phyloP scores from a whole-genome alignment of 345 rosid genomes.

The Excoecaria cochinchinensis region DNA sequence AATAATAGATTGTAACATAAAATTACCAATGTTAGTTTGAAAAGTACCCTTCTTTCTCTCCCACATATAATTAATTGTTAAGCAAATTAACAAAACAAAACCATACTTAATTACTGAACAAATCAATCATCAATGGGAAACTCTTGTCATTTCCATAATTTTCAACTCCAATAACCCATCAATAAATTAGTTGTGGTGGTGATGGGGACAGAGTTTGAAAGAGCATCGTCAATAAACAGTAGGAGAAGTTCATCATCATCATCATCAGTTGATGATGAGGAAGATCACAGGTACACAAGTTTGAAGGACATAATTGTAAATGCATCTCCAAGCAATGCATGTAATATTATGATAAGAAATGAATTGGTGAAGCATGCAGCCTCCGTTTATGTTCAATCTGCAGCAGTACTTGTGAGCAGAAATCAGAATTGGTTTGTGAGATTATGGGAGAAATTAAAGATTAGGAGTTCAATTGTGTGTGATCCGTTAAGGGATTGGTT shows the following conservation, averaged over 20 bases:
- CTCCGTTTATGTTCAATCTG: constrained; percentile 50
- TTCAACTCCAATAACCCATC: background rate
- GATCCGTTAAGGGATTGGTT: constrained; percentile 35
- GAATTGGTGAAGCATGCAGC: constrained; percentile 59
- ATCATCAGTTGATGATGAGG: constrained; percentile 12
- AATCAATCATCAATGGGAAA: constrained; percentile 8
- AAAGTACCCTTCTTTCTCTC: background rate
- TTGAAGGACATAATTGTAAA: constrained; percentile 33
- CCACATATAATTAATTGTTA: background rate
- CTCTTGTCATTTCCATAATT: background rate
- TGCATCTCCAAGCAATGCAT: background rate
- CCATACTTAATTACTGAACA: background rate
- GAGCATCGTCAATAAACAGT: background rate
- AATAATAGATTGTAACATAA: background rate
- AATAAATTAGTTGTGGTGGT: background rate
- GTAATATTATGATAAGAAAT: constrained; percentile 44
- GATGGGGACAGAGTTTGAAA: constrained; percentile 22
- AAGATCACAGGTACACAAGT: constrained; percentile 33
- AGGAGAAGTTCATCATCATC: constrained; percentile 7
- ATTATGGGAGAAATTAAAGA: constrained; percentile 33
- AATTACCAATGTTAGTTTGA: background rate
- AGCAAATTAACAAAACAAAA: background rate
- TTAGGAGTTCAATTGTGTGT: constrained; percentile 22
- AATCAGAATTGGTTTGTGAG: constrained; percentile 42
- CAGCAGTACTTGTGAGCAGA: constrained; percentile 31